Evolutionary conservation across 257 asterid species (phyloP).

Genomic region (Cruciata laevipes): DNA sequence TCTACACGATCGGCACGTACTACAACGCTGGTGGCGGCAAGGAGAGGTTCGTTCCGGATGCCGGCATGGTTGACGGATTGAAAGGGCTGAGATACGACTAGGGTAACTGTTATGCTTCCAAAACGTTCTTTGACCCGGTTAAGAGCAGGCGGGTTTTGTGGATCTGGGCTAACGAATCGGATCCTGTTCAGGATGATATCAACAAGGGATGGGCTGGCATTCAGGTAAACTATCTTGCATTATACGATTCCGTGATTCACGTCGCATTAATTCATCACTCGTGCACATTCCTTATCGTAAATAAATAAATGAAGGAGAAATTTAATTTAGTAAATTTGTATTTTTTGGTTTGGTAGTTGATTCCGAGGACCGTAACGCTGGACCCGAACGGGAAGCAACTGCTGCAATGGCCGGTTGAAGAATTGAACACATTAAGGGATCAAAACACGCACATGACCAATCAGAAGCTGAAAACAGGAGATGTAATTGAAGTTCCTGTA

Average conservation of each 20-base stretch:
- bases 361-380: conserved; percentile 39
- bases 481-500: conserved; percentile 28
- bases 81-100: conserved; percentile 56
- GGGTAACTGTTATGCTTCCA: conserved; percentile 70
- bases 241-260: too few relatives aligned
- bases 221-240: conserved; percentile 7
- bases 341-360: conserved; percentile 23
- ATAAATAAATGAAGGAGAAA: too few relatives aligned
- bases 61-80: conserved; percentile 39
- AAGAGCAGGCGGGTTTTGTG: conserved; percentile 48
- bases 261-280: too few relatives aligned
- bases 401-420: conserved; percentile 49
- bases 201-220: conserved; percentile 70
- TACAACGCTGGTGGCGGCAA: not conserved
- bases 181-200: conserved; percentile 29
- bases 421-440: conserved; percentile 35
- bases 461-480: conserved; percentile 21
- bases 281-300: too few relatives aligned
- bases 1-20: conserved; percentile 53
- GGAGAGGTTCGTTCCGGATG: conserved; percentile 52
- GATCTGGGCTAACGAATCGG: conserved; percentile 85
- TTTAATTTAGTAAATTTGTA: too few relatives aligned
- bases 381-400: conserved; percentile 47
- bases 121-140: conserved; percentile 51
- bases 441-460: conserved; percentile 21